Evolutionary conservation across 768 basidiomycete genomes (phyloP).

Genomic region (Tricholoma furcatifolium): DNA sequence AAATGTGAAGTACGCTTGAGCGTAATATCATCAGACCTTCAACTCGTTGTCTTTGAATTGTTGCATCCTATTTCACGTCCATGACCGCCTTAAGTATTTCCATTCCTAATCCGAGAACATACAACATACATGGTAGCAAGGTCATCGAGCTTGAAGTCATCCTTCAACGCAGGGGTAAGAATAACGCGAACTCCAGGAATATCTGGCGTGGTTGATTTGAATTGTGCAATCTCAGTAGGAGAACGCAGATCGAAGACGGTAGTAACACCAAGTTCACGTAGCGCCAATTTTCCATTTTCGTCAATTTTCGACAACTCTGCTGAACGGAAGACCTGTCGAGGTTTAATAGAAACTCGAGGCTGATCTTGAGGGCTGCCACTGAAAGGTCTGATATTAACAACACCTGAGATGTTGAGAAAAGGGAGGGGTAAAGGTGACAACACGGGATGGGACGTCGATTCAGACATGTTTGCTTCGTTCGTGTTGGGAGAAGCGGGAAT

Average conservation of each 20-base stretch:
- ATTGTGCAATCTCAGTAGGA: slow-evolving; percentile 32
- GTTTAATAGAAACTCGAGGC: slow-evolving; percentile 21
- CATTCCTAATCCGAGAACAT: neutral
- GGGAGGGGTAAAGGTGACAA: slow-evolving; percentile 23
- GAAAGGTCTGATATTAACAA: slow-evolving; percentile 37
- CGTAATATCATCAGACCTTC: neutral
- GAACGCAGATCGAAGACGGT: slow-evolving; percentile 41
- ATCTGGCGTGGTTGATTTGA: slow-evolving; percentile 25
- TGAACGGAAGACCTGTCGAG: slow-evolving; percentile 35
- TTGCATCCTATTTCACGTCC: neutral
- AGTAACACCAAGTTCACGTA: slow-evolving; percentile 32
- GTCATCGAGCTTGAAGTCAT: slow-evolving; percentile 24
- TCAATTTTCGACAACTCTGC: slow-evolving; percentile 37
- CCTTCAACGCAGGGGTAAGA: slow-evolving; percentile 24
- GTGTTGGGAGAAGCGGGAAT: too few relatives aligned
- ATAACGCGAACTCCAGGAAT: slow-evolving; percentile 32
- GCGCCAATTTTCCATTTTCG: slow-evolving; percentile 28
- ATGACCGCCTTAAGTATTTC: neutral
- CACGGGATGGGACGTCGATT: too few relatives aligned
- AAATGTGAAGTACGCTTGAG: too few relatives aligned
- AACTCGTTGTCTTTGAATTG: neutral
- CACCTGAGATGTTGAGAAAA: slow-evolving; percentile 37
- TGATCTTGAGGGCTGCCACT: slow-evolving; percentile 21
- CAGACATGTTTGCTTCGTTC: too few relatives aligned
- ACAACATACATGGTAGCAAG: slow-evolving; percentile 19